A percentile compares a stretch with the other conserved stretches of the same genome.
phyloP scores from a whole-genome alignment of 257 asterid species.

The Solanum chiquidenum region DNA sequence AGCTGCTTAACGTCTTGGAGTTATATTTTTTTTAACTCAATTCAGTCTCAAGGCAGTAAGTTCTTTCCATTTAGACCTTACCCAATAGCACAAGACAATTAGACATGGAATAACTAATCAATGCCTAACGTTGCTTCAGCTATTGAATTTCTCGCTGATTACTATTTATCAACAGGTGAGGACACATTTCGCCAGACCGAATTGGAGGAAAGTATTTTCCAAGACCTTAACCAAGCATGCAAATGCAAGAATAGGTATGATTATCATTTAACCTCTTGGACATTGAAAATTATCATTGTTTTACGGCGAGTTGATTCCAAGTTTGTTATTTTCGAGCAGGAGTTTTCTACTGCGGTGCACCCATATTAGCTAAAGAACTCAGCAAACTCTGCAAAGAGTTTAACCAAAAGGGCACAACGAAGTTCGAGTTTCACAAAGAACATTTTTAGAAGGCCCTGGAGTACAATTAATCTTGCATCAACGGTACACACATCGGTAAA shows the following conservation, averaged over 20 bases:
- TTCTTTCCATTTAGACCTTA: not conserved
- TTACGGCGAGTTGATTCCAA: not conserved
- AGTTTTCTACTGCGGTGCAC: constrained; percentile 88
- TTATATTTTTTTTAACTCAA: not conserved
- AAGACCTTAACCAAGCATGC: constrained; percentile 83
- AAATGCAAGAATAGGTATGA: constrained; percentile 76
- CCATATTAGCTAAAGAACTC: constrained; percentile 85
- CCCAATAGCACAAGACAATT: not conserved
- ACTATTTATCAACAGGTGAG: constrained; percentile 45
- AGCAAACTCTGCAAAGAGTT: constrained; percentile 67
- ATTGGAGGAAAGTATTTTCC: constrained; percentile 85
- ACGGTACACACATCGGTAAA: not conserved
- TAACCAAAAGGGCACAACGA: constrained; percentile 83
- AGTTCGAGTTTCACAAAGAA: constrained; percentile 93
- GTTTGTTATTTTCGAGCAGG: constrained; percentile 31
- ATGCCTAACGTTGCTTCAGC: not conserved
- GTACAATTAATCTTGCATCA: not conserved
- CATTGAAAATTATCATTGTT: not conserved
- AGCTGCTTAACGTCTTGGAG: not conserved
- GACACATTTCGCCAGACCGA: constrained; percentile 95
- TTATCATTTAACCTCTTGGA: not conserved
- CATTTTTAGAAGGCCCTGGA: constrained; percentile 38
- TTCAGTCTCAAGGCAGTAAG: not conserved
- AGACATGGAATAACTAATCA: not conserved
- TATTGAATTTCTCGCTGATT: not conserved